A percentile compares a stretch with the other conserved stretches of the same genome.
These are phyloP conservation scores for Moringa oleifera DNA, from an alignment of 345 rosid species.

Conservation along the genomic window DNA sequence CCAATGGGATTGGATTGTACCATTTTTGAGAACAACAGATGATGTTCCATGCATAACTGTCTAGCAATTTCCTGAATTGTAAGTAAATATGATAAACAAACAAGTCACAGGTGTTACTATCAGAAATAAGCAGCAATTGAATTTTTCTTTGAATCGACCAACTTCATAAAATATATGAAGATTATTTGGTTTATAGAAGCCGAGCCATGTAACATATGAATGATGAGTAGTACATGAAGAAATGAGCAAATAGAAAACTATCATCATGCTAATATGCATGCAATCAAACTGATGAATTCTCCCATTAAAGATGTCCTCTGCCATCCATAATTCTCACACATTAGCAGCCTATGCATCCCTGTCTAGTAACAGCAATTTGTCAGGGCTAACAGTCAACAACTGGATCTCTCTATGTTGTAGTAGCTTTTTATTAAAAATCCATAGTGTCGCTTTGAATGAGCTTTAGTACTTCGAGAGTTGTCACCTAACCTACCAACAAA, in stretches of 20 bases:
- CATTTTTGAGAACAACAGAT: constrained; percentile 79
- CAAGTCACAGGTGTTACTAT: not conserved
- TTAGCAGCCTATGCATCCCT: not conserved
- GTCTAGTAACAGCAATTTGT: not conserved
- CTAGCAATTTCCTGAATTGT: constrained; percentile 74
- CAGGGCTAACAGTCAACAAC: not conserved
- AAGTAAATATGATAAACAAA: constrained; percentile 13
- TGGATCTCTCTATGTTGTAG: not conserved
- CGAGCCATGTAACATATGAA: not conserved
- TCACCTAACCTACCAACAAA: no score
- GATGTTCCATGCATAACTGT: constrained; percentile 81
- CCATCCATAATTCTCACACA: not conserved
- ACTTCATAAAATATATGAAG: not conserved
- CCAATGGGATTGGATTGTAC: constrained; percentile 27
- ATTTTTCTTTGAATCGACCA: not conserved
- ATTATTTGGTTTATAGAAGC: not conserved
- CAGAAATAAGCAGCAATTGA: not conserved
- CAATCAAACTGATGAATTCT: not conserved
- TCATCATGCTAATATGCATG: no score
- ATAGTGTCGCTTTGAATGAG: not conserved
- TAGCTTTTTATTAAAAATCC: no score
- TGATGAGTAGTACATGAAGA: not conserved
- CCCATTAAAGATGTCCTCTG: not conserved
- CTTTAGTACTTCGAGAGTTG: not conserved
- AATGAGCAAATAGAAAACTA: not conserved